Evolutionary conservation across 495 filamentous ascomycete genomes (phyloP).

Genomic region (Aspergillus steynii): DNA sequence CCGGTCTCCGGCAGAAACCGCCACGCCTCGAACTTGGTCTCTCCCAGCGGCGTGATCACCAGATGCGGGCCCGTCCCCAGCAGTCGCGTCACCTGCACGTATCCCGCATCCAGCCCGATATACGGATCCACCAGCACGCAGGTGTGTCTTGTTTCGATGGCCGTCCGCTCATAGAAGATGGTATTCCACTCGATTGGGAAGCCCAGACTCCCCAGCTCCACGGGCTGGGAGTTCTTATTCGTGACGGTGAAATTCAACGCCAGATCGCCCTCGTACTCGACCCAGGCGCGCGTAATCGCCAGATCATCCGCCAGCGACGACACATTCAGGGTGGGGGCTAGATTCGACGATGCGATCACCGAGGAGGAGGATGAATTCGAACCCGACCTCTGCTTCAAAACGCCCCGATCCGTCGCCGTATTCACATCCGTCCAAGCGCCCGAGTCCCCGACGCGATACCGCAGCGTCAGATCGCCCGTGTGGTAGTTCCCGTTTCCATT

Average conservation of each 20-base stretch:
- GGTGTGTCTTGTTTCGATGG: slow-evolving; percentile 37
- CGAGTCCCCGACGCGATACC: slow-evolving; percentile 35
- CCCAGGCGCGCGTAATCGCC: slow-evolving; percentile 46
- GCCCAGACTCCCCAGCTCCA: slow-evolving; percentile 54
- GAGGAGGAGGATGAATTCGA: slow-evolving; percentile 23
- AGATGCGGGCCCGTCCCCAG: slow-evolving; percentile 46
- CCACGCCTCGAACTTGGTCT: slow-evolving; percentile 47
- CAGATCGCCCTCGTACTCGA: slow-evolving; percentile 42
- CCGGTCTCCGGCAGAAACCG: slow-evolving; percentile 39
- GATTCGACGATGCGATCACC: slow-evolving; percentile 21
- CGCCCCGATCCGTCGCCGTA: slow-evolving; percentile 26
- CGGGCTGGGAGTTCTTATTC: slow-evolving; percentile 32
- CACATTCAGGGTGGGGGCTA: slow-evolving; percentile 32
- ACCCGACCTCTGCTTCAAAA: slow-evolving; percentile 20
- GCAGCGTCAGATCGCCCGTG: slow-evolving; percentile 52
- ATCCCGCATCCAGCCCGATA: slow-evolving; percentile 53
- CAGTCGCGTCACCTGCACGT: slow-evolving; percentile 45
- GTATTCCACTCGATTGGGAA: slow-evolving; percentile 57
- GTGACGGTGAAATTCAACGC: slow-evolving; percentile 46
- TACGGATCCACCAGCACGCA: slow-evolving; percentile 52
- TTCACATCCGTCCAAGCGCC: slow-evolving; percentile 8
- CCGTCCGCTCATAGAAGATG: slow-evolving; percentile 52
- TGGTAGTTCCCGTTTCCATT: slow-evolving; percentile 51
- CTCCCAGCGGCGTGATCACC: slow-evolving; percentile 47
- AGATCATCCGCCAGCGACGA: slow-evolving; percentile 18